These are phyloP conservation scores for Fusarium beomiforme DNA, from an alignment of 2,329 filamentous ascomycete genomes.

Conservation along the genomic window DNA sequence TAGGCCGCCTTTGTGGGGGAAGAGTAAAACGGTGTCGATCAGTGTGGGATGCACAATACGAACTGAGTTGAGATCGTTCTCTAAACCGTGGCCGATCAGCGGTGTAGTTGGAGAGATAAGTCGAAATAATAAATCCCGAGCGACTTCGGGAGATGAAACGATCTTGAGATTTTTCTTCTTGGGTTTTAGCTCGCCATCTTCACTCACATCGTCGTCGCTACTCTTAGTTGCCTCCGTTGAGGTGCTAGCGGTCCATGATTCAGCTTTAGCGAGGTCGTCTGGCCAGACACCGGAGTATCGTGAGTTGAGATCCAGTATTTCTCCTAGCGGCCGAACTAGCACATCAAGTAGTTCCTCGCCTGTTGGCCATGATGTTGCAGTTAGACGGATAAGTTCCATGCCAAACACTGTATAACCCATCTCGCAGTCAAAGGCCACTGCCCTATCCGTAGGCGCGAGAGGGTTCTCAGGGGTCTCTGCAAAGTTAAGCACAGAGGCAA, in stretches of 20 bases:
- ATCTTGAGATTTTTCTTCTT: slow-evolving; percentile 68
- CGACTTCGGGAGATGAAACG: slow-evolving; percentile 77
- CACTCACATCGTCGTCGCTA: slow-evolving; percentile 38
- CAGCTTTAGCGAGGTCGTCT: slow-evolving; percentile 77
- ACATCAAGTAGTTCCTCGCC: slow-evolving; percentile 82
- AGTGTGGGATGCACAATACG: slow-evolving; percentile 86
- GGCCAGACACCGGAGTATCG: slow-evolving; percentile 88
- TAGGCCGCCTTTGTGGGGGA: slow-evolving; percentile 79
- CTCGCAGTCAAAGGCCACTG: slow-evolving; percentile 92
- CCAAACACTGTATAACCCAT: slow-evolving; percentile 95
- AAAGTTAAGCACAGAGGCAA: slow-evolving; percentile 84
- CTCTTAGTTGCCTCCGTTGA: slow-evolving; percentile 40
- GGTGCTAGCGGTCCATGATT: slow-evolving; percentile 57
- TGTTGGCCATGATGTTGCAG: slow-evolving; percentile 86
- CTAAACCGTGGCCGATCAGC: slow-evolving; percentile 90
- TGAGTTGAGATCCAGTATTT: slow-evolving; percentile 90
- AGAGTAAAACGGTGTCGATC: slow-evolving; percentile 87
- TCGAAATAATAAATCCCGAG: slow-evolving; percentile 80
- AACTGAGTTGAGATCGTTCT: slow-evolving; percentile 91
- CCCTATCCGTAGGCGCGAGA: slow-evolving; percentile 61
- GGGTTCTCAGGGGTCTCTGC: slow-evolving; percentile 77
- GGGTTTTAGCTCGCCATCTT: slow-evolving; percentile 43
- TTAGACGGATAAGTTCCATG: slow-evolving; percentile 88
- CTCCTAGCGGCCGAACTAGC: slow-evolving; percentile 83
- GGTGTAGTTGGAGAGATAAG: slow-evolving; percentile 81